Percentiles rank a stretch among this genome's conserved stretches.
Conservation (phyloP, 257 asterid species). For the Capsicum pubescens region DNA sequence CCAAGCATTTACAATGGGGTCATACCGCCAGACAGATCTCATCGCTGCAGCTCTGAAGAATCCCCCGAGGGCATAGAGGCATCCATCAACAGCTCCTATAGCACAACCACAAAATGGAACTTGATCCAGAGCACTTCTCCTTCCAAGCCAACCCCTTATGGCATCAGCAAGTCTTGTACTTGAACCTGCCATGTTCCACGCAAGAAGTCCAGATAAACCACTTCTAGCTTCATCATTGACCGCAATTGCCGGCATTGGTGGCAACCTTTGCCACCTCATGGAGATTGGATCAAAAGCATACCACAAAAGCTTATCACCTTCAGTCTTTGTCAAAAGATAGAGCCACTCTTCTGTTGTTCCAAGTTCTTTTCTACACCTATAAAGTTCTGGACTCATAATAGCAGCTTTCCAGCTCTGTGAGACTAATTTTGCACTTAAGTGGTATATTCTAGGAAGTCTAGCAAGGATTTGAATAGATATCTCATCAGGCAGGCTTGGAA, state of each 20-base stretch:
- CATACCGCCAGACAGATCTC: constrained; percentile 70
- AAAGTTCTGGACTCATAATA: constrained; percentile 62
- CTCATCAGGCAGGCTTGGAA: constrained; percentile 87
- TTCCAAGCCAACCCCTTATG: constrained; percentile 71
- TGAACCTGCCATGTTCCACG: constrained; percentile 64
- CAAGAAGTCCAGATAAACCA: constrained; percentile 54
- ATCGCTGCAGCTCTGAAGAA: constrained; percentile 65
- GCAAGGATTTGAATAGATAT: constrained; percentile 84
- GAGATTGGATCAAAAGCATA: constrained; percentile 80
- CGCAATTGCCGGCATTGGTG: constrained; percentile 65
- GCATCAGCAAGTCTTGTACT: constrained; percentile 60
- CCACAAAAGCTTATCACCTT: constrained; percentile 71
- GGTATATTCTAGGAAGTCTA: constrained; percentile 63
- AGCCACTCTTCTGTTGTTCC: constrained; percentile 85
- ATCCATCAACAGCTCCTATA: constrained; percentile 74
- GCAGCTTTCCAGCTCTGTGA: constrained; percentile 80
- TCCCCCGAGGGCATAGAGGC: constrained; percentile 86
- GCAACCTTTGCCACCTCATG: constrained; percentile 72
- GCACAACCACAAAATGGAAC: constrained; percentile 89
- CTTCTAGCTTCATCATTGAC: constrained; percentile 49
- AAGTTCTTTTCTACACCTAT: constrained; percentile 66
- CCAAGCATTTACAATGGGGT: constrained; percentile 75
- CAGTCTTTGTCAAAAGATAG: constrained; percentile 67
- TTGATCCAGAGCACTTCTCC: constrained; percentile 61
- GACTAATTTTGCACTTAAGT: constrained; percentile 63